Percentiles rank a stretch among this genome's conserved stretches.
Conservation (phyloP, 176 grass and related monocot species). For the Thinopyrum elongatum region DNA sequence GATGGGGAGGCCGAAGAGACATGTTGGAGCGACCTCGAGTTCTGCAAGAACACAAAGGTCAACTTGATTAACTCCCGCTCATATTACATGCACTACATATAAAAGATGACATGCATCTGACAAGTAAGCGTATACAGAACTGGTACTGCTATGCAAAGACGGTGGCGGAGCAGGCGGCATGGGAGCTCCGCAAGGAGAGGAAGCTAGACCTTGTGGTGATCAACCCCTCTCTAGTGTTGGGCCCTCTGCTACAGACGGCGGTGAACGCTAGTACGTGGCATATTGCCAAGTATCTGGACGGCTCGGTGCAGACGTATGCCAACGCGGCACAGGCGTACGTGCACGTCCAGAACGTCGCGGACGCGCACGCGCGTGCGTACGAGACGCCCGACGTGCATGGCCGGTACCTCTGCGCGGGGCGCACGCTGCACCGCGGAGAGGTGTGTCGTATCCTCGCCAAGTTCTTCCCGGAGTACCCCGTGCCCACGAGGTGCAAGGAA, state of each 20-base stretch:
- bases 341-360: slow-evolving; percentile 36
- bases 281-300: slow-evolving; percentile 15
- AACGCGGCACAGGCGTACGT: slow-evolving; percentile 39
- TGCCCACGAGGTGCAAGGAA: slow-evolving; percentile 31
- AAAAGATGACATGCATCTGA: background rate
- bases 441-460: slow-evolving; percentile 25
- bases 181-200: background rate
- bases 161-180: slow-evolving; percentile 1
- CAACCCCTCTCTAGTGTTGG: slow-evolving; percentile 17
- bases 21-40: slow-evolving; percentile 46
- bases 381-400: background rate
- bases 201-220: background rate
- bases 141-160: slow-evolving; percentile 33
- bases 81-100: background rate
- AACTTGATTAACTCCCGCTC: background rate
- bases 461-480: slow-evolving; percentile 34
- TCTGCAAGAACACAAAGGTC: slow-evolving; percentile 38
- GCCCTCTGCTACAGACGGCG: slow-evolving; percentile 13
- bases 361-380: slow-evolving; percentile 27
- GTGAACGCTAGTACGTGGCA: slow-evolving; percentile 5
- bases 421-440: slow-evolving; percentile 39
- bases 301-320: slow-evolving; percentile 24
- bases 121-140: background rate
- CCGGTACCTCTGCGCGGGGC: slow-evolving; percentile 37
- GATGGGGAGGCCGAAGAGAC: slow-evolving; percentile 37